Percentiles rank a stretch among this genome's conserved stretches.
phyloP scores from a whole-genome alignment of 768 basidiomycete genomes.

The Lactarius tabidus region DNA sequence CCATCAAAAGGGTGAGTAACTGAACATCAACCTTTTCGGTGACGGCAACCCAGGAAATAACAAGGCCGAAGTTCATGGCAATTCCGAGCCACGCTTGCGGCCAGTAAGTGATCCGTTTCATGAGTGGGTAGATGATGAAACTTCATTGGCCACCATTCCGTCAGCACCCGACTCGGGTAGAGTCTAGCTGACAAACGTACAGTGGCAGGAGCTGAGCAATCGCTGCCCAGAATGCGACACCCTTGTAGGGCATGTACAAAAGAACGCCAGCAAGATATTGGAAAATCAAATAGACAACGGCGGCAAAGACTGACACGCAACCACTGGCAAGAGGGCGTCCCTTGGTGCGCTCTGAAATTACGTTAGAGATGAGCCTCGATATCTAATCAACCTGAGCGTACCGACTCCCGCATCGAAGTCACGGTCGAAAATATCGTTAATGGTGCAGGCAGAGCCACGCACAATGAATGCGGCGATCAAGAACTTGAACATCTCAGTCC shows the following conservation, averaged over 20 bases:
- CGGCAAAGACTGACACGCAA: slow-evolving; percentile 26
- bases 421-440: slow-evolving; percentile 30
- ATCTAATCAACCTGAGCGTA: slow-evolving; percentile 20
- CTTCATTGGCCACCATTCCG: slow-evolving; percentile 23
- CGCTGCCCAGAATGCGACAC: slow-evolving; percentile 23
- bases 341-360: slow-evolving; percentile 9
- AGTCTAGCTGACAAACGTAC: slow-evolving; percentile 1
- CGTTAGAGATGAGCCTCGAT: not conserved
- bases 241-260: slow-evolving; percentile 19
- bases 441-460: slow-evolving; percentile 29
- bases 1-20: slow-evolving; percentile 22
- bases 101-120: slow-evolving; percentile 57
- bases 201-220: slow-evolving; percentile 26
- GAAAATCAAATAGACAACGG: slow-evolving; percentile 23
- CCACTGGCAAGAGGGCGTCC: slow-evolving; percentile 26
- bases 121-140: slow-evolving; percentile 44
- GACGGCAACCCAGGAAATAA: slow-evolving; percentile 48
- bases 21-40: slow-evolving; percentile 33
- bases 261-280: slow-evolving; percentile 25
- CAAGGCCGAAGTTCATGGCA: slow-evolving; percentile 48
- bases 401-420: slow-evolving; percentile 37
- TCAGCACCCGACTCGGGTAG: not conserved
- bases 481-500: slow-evolving; percentile 15
- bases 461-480: slow-evolving; percentile 16
- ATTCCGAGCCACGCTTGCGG: slow-evolving; percentile 58